These are phyloP conservation scores for Fremontodendron californicum DNA, from an alignment of 345 rosid genomes.

Conservation along the genomic window DNA sequence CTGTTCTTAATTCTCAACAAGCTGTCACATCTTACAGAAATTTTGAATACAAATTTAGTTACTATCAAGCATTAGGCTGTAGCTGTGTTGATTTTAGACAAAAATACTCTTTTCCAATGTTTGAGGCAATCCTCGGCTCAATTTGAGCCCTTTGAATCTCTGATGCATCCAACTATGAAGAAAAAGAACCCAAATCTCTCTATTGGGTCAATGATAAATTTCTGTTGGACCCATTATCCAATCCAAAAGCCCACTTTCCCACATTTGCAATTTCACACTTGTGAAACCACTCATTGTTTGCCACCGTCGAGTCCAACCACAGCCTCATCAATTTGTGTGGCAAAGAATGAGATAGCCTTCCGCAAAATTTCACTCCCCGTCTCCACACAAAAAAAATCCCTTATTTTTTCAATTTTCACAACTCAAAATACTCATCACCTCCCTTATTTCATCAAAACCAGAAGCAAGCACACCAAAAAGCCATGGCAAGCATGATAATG, in stretches of 20 bases:
- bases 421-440: slow-evolving; percentile 14
- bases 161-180: neutral
- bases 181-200: neutral
- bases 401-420: slow-evolving; percentile 2
- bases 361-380: slow-evolving; percentile 10
- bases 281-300: neutral
- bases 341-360: slow-evolving; percentile 46
- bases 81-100: neutral
- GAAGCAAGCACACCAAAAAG: neutral
- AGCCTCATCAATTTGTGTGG: slow-evolving; percentile 65
- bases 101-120: neutral
- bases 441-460: neutral
- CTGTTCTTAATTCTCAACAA: neutral
- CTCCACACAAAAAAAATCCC: slow-evolving; percentile 11
- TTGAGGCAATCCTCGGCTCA: neutral
- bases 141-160: neutral
- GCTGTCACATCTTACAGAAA: neutral
- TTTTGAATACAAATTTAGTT: neutral
- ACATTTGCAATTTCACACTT: slow-evolving; percentile 4
- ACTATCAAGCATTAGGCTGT: neutral
- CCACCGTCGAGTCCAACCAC: neutral
- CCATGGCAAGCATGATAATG: slow-evolving; percentile 83
- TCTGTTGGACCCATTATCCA: neutral
- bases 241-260: neutral
- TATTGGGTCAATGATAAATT: neutral